A percentile compares a stretch with the other conserved stretches of the same genome.
Conservation (phyloP, 192 early-diverging fungal genomes). For the Geosiphon pyriformis region DNA sequence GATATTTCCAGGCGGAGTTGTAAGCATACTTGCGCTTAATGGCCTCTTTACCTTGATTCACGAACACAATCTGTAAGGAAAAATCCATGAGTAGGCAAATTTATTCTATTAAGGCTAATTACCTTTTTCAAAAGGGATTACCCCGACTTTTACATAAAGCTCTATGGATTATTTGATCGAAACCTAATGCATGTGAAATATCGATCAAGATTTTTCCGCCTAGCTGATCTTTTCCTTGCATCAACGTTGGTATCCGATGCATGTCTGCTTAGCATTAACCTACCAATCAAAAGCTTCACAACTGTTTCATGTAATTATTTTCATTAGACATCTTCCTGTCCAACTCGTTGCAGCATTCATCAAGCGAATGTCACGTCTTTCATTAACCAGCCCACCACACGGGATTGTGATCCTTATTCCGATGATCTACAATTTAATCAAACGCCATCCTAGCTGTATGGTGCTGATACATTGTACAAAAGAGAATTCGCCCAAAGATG, state of each 20-base stretch:
- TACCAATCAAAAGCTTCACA: too few relatives aligned
- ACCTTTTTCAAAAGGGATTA: constrained; percentile 81
- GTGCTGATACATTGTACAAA: constrained; percentile 71
- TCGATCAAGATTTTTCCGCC: constrained; percentile 89
- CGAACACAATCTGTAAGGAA: constrained; percentile 86
- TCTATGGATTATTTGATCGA: constrained; percentile 87
- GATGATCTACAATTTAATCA: constrained; percentile 87
- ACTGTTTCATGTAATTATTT: too few relatives aligned
- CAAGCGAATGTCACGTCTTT: constrained; percentile 82
- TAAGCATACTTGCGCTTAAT: constrained; percentile 90
- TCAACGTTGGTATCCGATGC: constrained; percentile 57
- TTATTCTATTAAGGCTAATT: too few relatives aligned
- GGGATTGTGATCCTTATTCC: constrained; percentile 83
- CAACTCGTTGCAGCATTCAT: constrained; percentile 90
- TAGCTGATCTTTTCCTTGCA: constrained; percentile 82
- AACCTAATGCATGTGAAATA: constrained; percentile 92
- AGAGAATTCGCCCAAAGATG: constrained; percentile 38
- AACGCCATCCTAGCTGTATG: constrained; percentile 87
- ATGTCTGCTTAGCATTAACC: neutral
- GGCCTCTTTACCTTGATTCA: constrained; percentile 92
- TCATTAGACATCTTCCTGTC: constrained; percentile 72
- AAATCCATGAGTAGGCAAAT: too few relatives aligned
- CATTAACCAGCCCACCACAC: constrained; percentile 79
- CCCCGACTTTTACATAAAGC: constrained; percentile 94
- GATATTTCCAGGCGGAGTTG: constrained; percentile 61